Evolutionary conservation across 306 rosid genomes (phyloP).

Genomic region (Rosa persica): DNA sequence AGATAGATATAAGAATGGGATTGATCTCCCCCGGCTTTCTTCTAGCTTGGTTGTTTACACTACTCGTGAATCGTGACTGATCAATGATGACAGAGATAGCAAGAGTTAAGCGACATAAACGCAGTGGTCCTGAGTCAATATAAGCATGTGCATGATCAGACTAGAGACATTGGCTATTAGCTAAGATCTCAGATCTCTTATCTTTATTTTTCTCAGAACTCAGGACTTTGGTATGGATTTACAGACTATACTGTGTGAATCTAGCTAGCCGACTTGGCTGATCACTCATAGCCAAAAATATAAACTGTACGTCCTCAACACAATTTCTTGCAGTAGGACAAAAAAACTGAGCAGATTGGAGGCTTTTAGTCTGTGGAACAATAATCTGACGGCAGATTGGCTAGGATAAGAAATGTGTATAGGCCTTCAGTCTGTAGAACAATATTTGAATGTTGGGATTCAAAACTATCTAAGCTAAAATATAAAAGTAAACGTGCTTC

Average conservation of each 20-base stretch:
- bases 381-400: too few species aligned
- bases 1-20: too few species aligned
- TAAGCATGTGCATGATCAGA: neutral
- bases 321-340: too few species aligned
- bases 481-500: too few species aligned
- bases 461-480: too few species aligned
- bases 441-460: too few species aligned
- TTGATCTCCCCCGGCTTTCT: neutral
- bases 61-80: neutral
- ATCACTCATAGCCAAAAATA: neutral
- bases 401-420: too few species aligned
- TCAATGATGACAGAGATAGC: neutral
- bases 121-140: neutral
- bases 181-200: neutral
- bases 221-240: too few species aligned
- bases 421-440: too few species aligned
- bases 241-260: neutral
- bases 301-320: too few species aligned
- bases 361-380: too few species aligned
- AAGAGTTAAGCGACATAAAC: neutral
- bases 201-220: neutral
- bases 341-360: too few species aligned
- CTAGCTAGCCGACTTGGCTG: neutral
- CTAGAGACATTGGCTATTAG: neutral
- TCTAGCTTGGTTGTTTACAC: neutral